Evolutionary conservation across 345 rosid species (phyloP).

Genomic region (Streptanthus diversifolius): DNA sequence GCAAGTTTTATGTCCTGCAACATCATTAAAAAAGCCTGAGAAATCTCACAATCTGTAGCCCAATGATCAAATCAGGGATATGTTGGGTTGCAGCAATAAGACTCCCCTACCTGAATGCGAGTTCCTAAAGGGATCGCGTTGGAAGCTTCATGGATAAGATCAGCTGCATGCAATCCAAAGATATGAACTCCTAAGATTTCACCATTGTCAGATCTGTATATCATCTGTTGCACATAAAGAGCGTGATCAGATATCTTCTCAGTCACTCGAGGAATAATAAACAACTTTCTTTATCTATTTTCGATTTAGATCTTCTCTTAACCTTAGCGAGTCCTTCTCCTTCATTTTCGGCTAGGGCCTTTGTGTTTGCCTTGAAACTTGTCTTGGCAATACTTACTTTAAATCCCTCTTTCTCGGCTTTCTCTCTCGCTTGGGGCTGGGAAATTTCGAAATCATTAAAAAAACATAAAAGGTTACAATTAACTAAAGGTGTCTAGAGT

Average conservation of each 20-base stretch:
- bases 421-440: slow-evolving; percentile 99
- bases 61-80: background rate
- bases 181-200: slow-evolving; percentile 98
- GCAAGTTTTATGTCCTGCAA: slow-evolving; percentile 85
- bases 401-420: slow-evolving; percentile 86
- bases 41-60: background rate
- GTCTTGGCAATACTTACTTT: slow-evolving; percentile 83
- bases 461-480: background rate
- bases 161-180: slow-evolving; percentile 97
- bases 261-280: background rate
- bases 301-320: background rate
- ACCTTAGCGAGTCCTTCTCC: slow-evolving; percentile 99
- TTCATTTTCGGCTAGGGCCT: slow-evolving; percentile 98
- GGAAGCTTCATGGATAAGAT: slow-evolving; percentile 98
- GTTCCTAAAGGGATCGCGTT: slow-evolving; percentile 93
- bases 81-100: background rate
- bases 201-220: slow-evolving; percentile 94
- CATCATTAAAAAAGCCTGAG: background rate
- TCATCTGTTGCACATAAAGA: slow-evolving; percentile 64
- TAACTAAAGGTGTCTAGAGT: background rate
- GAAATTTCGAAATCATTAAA: slow-evolving; percentile 2
- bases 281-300: background rate
- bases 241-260: background rate
- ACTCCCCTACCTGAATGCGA: slow-evolving; percentile 56
- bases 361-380: slow-evolving; percentile 99